A percentile compares a stretch with the other conserved stretches of the same genome.
phyloP scores from a whole-genome alignment of 805 yeast genomes.

The Blastobotrys terrestris region DNA sequence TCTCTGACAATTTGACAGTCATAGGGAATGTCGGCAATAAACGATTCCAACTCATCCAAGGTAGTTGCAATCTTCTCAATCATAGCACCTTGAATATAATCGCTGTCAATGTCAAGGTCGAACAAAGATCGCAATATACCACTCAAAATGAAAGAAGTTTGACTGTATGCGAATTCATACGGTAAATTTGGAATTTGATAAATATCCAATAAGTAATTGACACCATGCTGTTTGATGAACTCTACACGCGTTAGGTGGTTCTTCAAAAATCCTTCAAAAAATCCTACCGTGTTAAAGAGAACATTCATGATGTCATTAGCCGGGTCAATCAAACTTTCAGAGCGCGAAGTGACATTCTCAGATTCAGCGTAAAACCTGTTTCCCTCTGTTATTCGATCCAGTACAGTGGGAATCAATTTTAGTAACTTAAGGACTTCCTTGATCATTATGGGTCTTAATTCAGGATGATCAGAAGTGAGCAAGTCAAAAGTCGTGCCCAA shows the following conservation, averaged over 20 bases:
- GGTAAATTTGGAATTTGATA: conserved; percentile 24
- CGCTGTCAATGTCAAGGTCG: conserved; percentile 21
- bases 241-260: conserved; percentile 25
- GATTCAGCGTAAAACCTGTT: conserved; percentile 15
- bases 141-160: conserved; percentile 20
- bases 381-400: conserved; percentile 23
- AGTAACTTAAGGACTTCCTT: conserved; percentile 35
- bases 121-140: conserved; percentile 18
- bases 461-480: conserved; percentile 76
- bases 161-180: conserved; percentile 27
- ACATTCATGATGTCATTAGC: conserved; percentile 10
- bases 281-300: conserved; percentile 16
- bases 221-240: conserved; percentile 25
- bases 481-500: conserved; percentile 73
- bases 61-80: neutral
- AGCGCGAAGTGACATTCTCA: conserved; percentile 5
- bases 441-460: conserved; percentile 53
- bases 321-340: neutral
- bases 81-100: conserved; percentile 15
- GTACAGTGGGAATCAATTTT: conserved; percentile 22
- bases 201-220: conserved; percentile 18
- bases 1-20: conserved; percentile 3
- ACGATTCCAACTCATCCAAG: conserved; percentile 3
- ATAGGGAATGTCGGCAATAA: conserved; percentile 2
- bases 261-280: conserved; percentile 28